These are phyloP conservation scores for Thalassiosira exigua DNA, from an alignment of 352 stramenopile genomes.

Conservation along the genomic window DNA sequence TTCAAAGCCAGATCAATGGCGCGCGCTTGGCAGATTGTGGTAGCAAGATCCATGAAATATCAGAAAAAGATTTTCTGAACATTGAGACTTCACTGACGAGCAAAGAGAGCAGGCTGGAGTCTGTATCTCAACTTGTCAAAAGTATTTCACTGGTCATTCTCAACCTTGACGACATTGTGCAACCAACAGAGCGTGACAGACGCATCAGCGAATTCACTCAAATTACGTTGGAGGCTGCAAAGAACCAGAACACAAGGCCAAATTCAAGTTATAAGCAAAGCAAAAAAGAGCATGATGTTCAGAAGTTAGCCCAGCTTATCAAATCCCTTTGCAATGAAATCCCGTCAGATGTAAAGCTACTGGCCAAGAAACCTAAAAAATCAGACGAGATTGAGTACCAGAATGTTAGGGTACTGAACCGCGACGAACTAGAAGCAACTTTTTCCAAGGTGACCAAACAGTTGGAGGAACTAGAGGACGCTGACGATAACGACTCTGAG, in stretches of 20 bases:
- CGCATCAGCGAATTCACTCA: constrained; percentile 15
- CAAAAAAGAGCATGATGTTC: not conserved
- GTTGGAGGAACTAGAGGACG: constrained; percentile 22
- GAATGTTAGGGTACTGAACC: constrained; percentile 33
- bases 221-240: constrained; percentile 4
- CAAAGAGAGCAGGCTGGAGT: constrained; percentile 6
- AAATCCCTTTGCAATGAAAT: constrained; percentile 11
- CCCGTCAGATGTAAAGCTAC: not conserved
- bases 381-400: constrained; percentile 2
- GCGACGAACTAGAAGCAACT: constrained; percentile 4
- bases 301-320: not conserved
- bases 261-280: too few species aligned
- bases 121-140: constrained; percentile 12
- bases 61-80: constrained; percentile 7
- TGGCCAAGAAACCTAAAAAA: constrained; percentile 1
- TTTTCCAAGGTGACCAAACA: constrained; percentile 7
- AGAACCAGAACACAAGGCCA: too few species aligned
- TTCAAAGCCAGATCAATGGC: constrained; percentile 28
- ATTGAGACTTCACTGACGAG: constrained; percentile 3
- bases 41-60: not conserved
- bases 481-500: constrained; percentile 8
- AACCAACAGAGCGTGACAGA: constrained; percentile 16
- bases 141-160: constrained; percentile 19
- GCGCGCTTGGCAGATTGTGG: constrained; percentile 15
- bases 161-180: constrained; percentile 17